phyloP scores from a whole-genome alignment of 2,329 filamentous ascomycete genomes.

The Didymella glomerata region DNA sequence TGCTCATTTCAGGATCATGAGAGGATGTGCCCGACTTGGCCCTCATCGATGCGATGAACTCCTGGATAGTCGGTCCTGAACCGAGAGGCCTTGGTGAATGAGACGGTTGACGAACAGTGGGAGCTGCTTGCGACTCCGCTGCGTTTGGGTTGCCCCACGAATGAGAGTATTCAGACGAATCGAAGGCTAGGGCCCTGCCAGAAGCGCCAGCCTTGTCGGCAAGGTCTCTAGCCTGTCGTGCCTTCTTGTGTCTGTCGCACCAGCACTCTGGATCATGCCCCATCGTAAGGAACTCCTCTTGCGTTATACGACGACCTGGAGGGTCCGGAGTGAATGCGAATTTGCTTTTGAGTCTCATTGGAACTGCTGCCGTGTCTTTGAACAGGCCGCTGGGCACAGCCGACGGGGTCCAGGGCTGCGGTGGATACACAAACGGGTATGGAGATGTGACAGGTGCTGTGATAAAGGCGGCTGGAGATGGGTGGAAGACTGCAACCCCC shows the following conservation, averaged over 20 bases:
- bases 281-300: constrained; percentile 30
- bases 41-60: background rate
- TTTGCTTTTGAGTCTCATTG: constrained; percentile 2
- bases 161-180: background rate
- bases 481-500: constrained; percentile 1
- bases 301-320: constrained; percentile 8
- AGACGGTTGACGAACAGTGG: background rate
- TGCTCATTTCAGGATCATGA: background rate
- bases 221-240: background rate
- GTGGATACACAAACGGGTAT: constrained; percentile 15
- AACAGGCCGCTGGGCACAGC: background rate
- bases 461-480: constrained; percentile 7
- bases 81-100: background rate
- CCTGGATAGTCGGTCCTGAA: background rate
- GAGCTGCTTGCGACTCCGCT: background rate
- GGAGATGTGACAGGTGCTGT: constrained; percentile 18
- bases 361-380: background rate
- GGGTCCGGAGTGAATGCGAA: background rate
- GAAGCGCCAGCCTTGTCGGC: background rate
- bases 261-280: constrained; percentile 38
- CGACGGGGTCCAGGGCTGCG: background rate
- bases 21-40: background rate
- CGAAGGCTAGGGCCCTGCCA: background rate
- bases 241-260: constrained; percentile 24
- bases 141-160: background rate